Evolutionary conservation across 2,329 filamentous ascomycete genomes (phyloP), one percentile per base, ranked within the genome.

Genomic region (Biscogniauxia sp.): DNA sequence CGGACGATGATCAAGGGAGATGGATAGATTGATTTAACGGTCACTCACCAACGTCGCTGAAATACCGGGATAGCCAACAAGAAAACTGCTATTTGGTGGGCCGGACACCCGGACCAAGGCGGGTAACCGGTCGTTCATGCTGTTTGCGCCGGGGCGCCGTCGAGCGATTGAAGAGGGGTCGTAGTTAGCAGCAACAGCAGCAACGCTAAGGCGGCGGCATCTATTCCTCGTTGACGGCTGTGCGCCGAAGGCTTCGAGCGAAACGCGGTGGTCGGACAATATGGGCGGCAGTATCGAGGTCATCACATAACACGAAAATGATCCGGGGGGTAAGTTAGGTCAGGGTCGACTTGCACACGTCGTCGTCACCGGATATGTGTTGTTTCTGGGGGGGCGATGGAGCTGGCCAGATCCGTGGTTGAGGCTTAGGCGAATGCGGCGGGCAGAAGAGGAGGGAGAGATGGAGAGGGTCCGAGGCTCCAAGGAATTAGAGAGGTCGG

Each of bases 21-120:
- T n/a, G 37, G 17, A 45, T 45, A 6, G 15, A 45, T 45, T 45
- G 37, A 6, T 45, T 32, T 53, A 58, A 57, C 64, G 66, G 61
- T 61, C 61, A 86, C 92, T 79, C 84, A 97, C 93, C 86, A 97
- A 79, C 45, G 95, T 99, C 72, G 95, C 95, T 59, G 94, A 97
- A 77, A 99, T 98, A 69, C 95, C 95, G 59, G 95, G 95, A 77
- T 98, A 99, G 70, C 95, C 95, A 69, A 98, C 92, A 66, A 98
- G 84, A 75, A 97, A 97, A 79, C 91, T 95, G 79, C 92, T 95
- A 80, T 99, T 99, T 70, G 95, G 93, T 75, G 93, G 93, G 75
- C 95, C 95, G 69, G 93, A 96, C 79, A 99, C 93, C 84, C 95
- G 90, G 81, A 99, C 95, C 78, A 91, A 91, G 75, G 91, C 90